Conservation (phyloP, 2,329 filamentous ascomycete genomes). For the Aspergillaceae sp. region DNA sequence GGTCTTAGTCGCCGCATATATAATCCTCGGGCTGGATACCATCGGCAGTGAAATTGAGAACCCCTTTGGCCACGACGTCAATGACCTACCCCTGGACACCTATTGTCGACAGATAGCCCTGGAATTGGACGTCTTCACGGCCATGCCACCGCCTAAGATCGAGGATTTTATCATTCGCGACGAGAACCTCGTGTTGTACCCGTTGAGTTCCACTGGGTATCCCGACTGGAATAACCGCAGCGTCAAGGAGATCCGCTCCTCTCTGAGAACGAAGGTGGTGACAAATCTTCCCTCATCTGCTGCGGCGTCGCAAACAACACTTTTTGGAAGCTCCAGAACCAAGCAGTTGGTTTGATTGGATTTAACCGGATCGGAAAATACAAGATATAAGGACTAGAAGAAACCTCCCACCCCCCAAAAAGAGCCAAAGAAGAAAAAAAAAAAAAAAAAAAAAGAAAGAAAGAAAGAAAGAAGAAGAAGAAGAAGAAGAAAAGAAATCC, state of each 20-base stretch:
- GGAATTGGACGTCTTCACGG: slow-evolving; percentile 67
- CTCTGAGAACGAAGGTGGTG: slow-evolving; percentile 31
- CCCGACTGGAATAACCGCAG: slow-evolving; percentile 42
- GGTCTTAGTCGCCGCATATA: slow-evolving; percentile 55
- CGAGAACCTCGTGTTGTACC: slow-evolving; percentile 31
- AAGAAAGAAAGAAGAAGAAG: neutral
- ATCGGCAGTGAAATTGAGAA: slow-evolving; percentile 81
- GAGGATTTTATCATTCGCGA: slow-evolving; percentile 39
- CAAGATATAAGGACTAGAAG: too few species aligned
- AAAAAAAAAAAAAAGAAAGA: neutral
- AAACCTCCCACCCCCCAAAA: neutral
- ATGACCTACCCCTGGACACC: slow-evolving; percentile 66
- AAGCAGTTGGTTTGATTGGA: slow-evolving; percentile 12
- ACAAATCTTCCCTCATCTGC: slow-evolving; percentile 9
- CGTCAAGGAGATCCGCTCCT: slow-evolving; percentile 39
- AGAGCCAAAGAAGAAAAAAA: slow-evolving; percentile 1
- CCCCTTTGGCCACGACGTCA: slow-evolving; percentile 75
- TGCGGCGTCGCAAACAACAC: slow-evolving; percentile 11
- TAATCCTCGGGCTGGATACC: slow-evolving; percentile 66
- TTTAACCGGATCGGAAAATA: too few species aligned
- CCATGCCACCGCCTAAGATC: slow-evolving; percentile 44
- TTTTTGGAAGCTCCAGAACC: slow-evolving; percentile 12
- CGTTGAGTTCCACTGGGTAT: slow-evolving; percentile 38
- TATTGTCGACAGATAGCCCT: slow-evolving; percentile 67
- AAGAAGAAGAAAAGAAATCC: slow-evolving; percentile 6